A percentile compares a stretch with the other conserved stretches of the same genome.
phyloP scores from a whole-genome alignment of 495 filamentous ascomycete genomes.

The Aspergillus haitiensis region DNA sequence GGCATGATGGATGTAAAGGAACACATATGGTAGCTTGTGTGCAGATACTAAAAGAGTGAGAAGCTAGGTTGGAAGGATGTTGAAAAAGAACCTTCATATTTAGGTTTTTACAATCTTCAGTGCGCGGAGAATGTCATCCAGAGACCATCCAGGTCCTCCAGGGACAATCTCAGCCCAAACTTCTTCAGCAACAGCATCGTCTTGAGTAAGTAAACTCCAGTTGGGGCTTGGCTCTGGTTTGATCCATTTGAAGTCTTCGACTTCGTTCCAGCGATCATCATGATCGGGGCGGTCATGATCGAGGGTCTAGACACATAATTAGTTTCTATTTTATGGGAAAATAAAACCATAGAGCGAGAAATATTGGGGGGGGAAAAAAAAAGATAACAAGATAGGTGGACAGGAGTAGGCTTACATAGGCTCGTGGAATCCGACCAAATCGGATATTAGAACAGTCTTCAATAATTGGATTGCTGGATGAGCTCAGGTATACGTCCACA shows the following conservation, averaged over 20 bases:
- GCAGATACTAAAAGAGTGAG: no score
- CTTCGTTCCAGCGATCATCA: slow-evolving; percentile 76
- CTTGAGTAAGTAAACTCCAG: slow-evolving; percentile 69
- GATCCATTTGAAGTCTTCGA: slow-evolving; percentile 98
- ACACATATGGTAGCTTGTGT: no score
- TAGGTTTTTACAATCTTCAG: slow-evolving; percentile 47
- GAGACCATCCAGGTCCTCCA: slow-evolving; percentile 58
- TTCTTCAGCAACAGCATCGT: slow-evolving; percentile 58
- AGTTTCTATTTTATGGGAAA: background rate
- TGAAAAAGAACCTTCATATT: background rate
- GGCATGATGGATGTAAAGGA: background rate
- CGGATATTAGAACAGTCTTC: slow-evolving; percentile 79
- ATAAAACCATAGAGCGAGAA: background rate
- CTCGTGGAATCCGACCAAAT: slow-evolving; percentile 71
- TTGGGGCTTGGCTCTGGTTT: slow-evolving; percentile 84
- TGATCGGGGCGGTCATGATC: slow-evolving; percentile 39
- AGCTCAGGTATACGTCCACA: slow-evolving; percentile 80
- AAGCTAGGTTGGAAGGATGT: no score
- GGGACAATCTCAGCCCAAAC: slow-evolving; percentile 72
- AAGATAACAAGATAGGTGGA: background rate
- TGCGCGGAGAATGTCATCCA: slow-evolving; percentile 67
- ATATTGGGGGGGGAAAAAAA: no score
- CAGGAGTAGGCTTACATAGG: slow-evolving; percentile 56
- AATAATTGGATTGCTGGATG: slow-evolving; percentile 84
- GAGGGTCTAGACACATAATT: slow-evolving; percentile 29